Conservation (phyloP, 768 basidiomycete genomes). For the Mycena polygramma region DNA sequence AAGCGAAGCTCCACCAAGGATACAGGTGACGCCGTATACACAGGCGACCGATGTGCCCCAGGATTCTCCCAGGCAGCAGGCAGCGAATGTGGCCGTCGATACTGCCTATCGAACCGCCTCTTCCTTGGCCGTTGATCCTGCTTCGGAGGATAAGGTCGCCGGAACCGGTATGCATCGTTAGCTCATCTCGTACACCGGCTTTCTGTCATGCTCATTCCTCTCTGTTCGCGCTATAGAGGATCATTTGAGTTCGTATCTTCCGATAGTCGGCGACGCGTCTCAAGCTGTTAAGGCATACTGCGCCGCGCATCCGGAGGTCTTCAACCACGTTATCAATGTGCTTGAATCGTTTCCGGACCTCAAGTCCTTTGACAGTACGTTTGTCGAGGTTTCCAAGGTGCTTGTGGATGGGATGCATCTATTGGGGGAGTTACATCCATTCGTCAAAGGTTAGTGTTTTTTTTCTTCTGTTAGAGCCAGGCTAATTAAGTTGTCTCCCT, state of each 20-base stretch:
- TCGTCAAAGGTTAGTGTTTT: slow-evolving; percentile 36
- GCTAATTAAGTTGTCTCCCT: too few species aligned
- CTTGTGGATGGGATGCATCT: slow-evolving; percentile 39
- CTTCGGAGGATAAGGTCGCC: not conserved
- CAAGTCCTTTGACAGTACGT: slow-evolving; percentile 34
- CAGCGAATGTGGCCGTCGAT: not conserved
- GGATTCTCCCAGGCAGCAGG: not conserved
- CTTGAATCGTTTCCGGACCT: not conserved
- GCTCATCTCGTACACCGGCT: not conserved
- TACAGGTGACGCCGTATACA: not conserved
- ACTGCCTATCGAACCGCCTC: not conserved
- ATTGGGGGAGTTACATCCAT: slow-evolving; percentile 41
- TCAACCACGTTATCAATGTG: not conserved
- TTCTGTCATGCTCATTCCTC: not conserved
- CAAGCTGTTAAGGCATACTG: slow-evolving; percentile 23
- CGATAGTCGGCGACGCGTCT: slow-evolving; percentile 15
- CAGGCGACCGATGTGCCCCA: not conserved
- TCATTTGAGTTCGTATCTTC: not conserved
- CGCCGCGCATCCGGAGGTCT: slow-evolving; percentile 7
- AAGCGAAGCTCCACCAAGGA: not conserved
- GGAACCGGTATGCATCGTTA: not conserved
- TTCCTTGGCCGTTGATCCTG: not conserved
- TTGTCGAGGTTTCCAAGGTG: slow-evolving; percentile 39
- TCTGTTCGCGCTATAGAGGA: slow-evolving; percentile 14
- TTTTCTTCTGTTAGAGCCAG: too few species aligned